A percentile compares a stretch with the other conserved stretches of the same genome.
phyloP scores from a whole-genome alignment of 1,284 basidiomycete genomes.

The Ceratobasidium theobromae region DNA sequence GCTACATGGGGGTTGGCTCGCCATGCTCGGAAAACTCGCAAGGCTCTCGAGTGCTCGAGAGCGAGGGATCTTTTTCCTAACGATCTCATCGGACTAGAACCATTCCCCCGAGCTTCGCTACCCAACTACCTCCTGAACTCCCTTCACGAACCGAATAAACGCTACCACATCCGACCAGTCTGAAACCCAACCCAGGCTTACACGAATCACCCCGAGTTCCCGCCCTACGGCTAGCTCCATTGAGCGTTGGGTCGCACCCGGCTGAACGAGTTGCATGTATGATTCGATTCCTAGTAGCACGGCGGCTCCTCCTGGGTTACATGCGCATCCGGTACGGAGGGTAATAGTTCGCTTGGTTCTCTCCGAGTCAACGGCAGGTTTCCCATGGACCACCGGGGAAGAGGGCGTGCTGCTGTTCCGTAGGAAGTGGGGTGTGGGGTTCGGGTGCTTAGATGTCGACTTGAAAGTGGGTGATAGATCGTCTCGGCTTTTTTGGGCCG shows the following conservation, averaged over 20 bases:
- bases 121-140: not conserved
- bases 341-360: slow-evolving; percentile 52
- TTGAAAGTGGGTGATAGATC: slow-evolving; percentile 5
- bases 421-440: not conserved
- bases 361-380: slow-evolving; percentile 33
- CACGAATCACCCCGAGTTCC: slow-evolving; percentile 44
- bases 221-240: slow-evolving; percentile 62
- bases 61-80: too few relatives aligned
- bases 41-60: too few relatives aligned
- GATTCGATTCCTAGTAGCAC: slow-evolving; percentile 64
- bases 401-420: not conserved
- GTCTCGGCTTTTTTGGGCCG: slow-evolving; percentile 2
- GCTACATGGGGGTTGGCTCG: too few relatives aligned
- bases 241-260: slow-evolving; percentile 59
- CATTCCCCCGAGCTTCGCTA: too few relatives aligned
- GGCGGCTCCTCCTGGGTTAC: slow-evolving; percentile 77
- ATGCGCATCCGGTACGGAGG: slow-evolving; percentile 79
- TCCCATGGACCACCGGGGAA: too few relatives aligned
- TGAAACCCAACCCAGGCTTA: slow-evolving; percentile 58
- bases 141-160: slow-evolving; percentile 12
- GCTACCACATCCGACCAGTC: slow-evolving; percentile 22
- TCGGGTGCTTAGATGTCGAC: slow-evolving; percentile 23
- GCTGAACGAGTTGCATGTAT: slow-evolving; percentile 64
- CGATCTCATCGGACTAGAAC: too few relatives aligned
- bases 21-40: too few relatives aligned